Evolutionary conservation across 148 eudicot species (phyloP), one percentile per base, ranked within the genome.

Genomic region (Diospyros kaki): DNA sequence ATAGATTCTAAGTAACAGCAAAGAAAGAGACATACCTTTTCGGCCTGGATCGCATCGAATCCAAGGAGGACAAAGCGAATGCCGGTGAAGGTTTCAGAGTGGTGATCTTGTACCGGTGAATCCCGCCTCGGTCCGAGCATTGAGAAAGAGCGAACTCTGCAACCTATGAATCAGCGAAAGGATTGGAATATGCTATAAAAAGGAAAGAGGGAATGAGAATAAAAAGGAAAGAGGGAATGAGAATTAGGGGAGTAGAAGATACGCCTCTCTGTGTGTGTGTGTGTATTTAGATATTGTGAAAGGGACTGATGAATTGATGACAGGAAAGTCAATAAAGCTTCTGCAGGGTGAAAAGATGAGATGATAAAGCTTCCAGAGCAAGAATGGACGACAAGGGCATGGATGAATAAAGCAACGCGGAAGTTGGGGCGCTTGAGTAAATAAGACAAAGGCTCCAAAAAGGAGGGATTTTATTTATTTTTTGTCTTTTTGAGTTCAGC

Each of bases 31-130:
- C 2, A 63, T 6, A 86, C 94, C 88, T 86, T 60, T 5, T 79
- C 71, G 41, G 71, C 73, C 41, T 38, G 40, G 78, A 72, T 62
- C 14, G 87, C 74, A 72, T 88, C 89, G 77, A 88, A 90, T 6
- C 94, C 94, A n/a, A 78, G 61, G 10, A 90, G 90, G 14, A 83
- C 69, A 45, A 90, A 90, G 3, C 86, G 86, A 39, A 88, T 85
- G 14, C 88, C 91, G 60, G 14, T 9, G 66, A 89, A 89, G 41
- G 74, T 58, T 68, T 80, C 75, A 1, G 86, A 76, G 2, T 79
- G 73, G 61, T 69, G 75, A 6, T 77, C 76, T 43, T 64, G 68
- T 45, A 40, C 40, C 18, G 79, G 45, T 50, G 77, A 71, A 63
- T 72, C 80, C 71, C 67, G 74, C 40, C 75, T 78, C 44, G 52